These are phyloP conservation scores for Hypomontagnella submonticulosa DNA, from an alignment of 495 filamentous ascomycete genomes.

Conservation along the genomic window DNA sequence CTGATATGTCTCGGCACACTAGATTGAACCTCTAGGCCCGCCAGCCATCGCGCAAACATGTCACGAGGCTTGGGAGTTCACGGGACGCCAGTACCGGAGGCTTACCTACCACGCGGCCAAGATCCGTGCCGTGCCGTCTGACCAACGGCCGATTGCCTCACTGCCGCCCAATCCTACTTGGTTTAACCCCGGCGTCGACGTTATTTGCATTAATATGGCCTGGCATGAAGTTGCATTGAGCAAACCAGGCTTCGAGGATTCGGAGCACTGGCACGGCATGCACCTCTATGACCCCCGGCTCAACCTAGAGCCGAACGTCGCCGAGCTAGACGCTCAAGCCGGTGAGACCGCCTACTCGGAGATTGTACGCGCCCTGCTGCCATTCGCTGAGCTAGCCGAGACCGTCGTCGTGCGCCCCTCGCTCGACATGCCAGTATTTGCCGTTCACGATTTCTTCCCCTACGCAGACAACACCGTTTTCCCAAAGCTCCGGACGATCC, in stretches of 20 bases:
- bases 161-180: neutral
- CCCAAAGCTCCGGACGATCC: conserved; percentile 1
- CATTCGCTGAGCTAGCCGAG: neutral
- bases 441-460: neutral
- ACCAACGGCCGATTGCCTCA: neutral
- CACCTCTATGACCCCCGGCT: too few relatives aligned
- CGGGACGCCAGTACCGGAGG: neutral
- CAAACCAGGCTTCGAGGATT: too few relatives aligned
- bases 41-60: conserved; percentile 3
- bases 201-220: neutral
- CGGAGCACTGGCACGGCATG: neutral
- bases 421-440: neutral
- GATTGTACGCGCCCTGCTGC: conserved; percentile 1
- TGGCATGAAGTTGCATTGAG: neutral
- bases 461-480: conserved; percentile 1
- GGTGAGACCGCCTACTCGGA: neutral
- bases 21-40: conserved; percentile 1
- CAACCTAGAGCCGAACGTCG: neutral
- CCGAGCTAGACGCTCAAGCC: too few relatives aligned
- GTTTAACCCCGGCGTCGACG: conserved; percentile 8
- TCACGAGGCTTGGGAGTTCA: conserved; percentile 2
- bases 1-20: too few relatives aligned
- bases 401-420: neutral
- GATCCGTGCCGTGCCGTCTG: neutral
- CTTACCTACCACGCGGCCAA: conserved; percentile 3